These are phyloP conservation scores for Mycothermus thermophilus DNA, from an alignment of 495 filamentous ascomycete species.

Conservation along the genomic window DNA sequence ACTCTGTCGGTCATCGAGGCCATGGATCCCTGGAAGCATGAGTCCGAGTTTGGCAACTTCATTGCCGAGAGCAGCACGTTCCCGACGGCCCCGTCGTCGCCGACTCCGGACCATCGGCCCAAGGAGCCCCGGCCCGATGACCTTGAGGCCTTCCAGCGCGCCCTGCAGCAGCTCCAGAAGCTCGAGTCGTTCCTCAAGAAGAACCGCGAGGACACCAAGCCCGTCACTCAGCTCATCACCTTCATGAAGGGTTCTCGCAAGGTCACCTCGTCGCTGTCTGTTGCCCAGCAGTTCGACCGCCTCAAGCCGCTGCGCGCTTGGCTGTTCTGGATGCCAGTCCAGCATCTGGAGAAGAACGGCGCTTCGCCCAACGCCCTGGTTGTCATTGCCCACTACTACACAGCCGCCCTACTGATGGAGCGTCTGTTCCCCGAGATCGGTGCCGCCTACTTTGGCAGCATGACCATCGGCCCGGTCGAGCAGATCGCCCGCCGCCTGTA, in stretches of 20 bases:
- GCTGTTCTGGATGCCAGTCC: constrained; percentile 88
- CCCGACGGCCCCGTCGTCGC: constrained; percentile 45
- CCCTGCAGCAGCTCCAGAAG: constrained; percentile 53
- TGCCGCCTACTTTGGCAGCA: constrained; percentile 68
- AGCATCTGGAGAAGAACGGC: constrained; percentile 44
- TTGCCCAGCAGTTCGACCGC: constrained; percentile 75
- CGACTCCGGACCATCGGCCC: constrained; percentile 43
- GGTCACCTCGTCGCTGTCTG: constrained; percentile 55
- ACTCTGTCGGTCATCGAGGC: constrained; percentile 67
- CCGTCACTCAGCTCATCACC: constrained; percentile 61
- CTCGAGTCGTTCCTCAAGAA: constrained; percentile 58
- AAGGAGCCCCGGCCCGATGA: constrained; percentile 51
- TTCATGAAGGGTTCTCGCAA: constrained; percentile 70
- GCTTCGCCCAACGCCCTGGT: constrained; percentile 55
- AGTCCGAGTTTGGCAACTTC: constrained; percentile 73
- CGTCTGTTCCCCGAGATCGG: constrained; percentile 83
- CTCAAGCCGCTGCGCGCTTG: constrained; percentile 75
- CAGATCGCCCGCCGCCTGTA: constrained; percentile 56
- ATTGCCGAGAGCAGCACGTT: constrained; percentile 63
- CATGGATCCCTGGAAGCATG: constrained; percentile 86
- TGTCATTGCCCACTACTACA: constrained; percentile 83
- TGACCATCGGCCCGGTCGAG: constrained; percentile 61
- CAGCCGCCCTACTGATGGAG: constrained; percentile 72
- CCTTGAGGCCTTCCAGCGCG: constrained; percentile 48
- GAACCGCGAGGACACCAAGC: constrained; percentile 57